Evolutionary conservation across 2,329 filamentous ascomycete genomes (phyloP).

Genomic region (Mariannaea sp.): DNA sequence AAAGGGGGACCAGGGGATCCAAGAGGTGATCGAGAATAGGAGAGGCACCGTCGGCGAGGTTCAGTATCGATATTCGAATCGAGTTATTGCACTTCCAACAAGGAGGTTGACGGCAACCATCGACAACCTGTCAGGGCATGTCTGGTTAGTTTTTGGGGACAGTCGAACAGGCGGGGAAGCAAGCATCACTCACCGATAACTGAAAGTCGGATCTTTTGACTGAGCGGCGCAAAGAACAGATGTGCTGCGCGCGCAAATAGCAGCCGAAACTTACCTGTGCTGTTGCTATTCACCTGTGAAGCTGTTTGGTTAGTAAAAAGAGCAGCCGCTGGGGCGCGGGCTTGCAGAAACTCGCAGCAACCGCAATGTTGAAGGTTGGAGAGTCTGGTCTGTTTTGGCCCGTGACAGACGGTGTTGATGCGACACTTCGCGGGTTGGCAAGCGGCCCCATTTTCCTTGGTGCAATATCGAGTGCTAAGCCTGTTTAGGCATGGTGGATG

Average conservation of each 20-base stretch:
- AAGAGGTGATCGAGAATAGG: slow-evolving; percentile 2
- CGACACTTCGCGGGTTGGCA: slow-evolving; percentile 32
- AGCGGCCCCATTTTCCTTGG: slow-evolving; percentile 37
- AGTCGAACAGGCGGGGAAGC: slow-evolving; percentile 26
- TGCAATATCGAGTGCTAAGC: slow-evolving; percentile 30
- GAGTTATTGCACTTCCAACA: not conserved
- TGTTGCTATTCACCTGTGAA: slow-evolving; percentile 16
- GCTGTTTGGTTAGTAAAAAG: slow-evolving; percentile 32
- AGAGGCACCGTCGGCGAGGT: not conserved
- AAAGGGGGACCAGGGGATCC: not conserved
- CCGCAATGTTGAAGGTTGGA: slow-evolving; percentile 33
- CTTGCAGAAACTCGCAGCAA: slow-evolving; percentile 34
- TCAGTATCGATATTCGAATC: not conserved
- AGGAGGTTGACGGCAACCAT: not conserved
- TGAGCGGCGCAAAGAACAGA: not conserved
- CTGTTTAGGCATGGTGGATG: slow-evolving; percentile 29
- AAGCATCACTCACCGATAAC: slow-evolving; percentile 34
- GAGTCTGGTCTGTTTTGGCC: slow-evolving; percentile 33
- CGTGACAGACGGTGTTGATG: slow-evolving; percentile 38
- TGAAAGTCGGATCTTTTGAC: slow-evolving; percentile 22
- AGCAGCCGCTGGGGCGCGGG: slow-evolving; percentile 36
- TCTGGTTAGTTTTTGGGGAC: slow-evolving; percentile 28
- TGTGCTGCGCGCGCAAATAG: slow-evolving; percentile 3
- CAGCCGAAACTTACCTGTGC: slow-evolving; percentile 27
- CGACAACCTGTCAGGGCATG: slow-evolving; percentile 8